These are phyloP conservation scores for Hyaloscypha finlandica DNA, from an alignment of 495 filamentous ascomycete species.

Conservation along the genomic window DNA sequence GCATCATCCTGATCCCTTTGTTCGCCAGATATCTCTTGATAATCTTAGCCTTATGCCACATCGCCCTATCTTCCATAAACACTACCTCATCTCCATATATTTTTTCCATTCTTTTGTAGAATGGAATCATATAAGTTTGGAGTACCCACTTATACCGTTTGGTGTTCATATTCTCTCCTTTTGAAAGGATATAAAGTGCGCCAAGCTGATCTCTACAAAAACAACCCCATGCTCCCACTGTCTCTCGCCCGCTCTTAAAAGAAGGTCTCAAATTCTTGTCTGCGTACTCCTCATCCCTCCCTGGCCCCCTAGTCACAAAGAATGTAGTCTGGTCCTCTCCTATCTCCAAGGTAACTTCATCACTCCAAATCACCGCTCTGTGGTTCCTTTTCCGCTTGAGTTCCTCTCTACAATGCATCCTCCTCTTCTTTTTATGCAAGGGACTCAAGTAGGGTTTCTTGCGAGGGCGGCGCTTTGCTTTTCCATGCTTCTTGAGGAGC, in stretches of 20 bases:
- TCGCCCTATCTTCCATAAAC: slow-evolving; percentile 7
- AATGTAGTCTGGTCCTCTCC: neutral
- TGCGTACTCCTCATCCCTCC: slow-evolving; percentile 10
- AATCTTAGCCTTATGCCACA: slow-evolving; percentile 7
- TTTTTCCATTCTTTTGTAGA: slow-evolving; percentile 10
- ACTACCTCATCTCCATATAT: slow-evolving; percentile 6
- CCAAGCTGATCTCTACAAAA: slow-evolving; percentile 10
- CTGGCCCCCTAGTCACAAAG: slow-evolving; percentile 7
- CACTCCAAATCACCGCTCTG: neutral
- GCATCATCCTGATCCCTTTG: neutral
- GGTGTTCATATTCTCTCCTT: slow-evolving; percentile 4
- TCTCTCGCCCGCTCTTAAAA: slow-evolving; percentile 10
- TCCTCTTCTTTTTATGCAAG: no score
- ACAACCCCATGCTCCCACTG: slow-evolving; percentile 4
- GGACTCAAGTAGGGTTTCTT: slow-evolving; percentile 6
- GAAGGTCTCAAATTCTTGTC: slow-evolving; percentile 8
- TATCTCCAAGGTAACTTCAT: slow-evolving; percentile 7
- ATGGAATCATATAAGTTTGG: slow-evolving; percentile 5
- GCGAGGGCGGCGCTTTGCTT: slow-evolving; percentile 9
- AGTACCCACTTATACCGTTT: slow-evolving; percentile 11
- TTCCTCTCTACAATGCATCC: neutral
- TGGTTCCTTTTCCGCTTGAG: neutral
- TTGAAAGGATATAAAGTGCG: neutral
- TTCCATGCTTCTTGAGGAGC: neutral
- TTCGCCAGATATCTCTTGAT: neutral